Base-by-base conservation (phyloP, 2,329 filamentous ascomycete genomes). In the Cercospora sesami region DNA sequence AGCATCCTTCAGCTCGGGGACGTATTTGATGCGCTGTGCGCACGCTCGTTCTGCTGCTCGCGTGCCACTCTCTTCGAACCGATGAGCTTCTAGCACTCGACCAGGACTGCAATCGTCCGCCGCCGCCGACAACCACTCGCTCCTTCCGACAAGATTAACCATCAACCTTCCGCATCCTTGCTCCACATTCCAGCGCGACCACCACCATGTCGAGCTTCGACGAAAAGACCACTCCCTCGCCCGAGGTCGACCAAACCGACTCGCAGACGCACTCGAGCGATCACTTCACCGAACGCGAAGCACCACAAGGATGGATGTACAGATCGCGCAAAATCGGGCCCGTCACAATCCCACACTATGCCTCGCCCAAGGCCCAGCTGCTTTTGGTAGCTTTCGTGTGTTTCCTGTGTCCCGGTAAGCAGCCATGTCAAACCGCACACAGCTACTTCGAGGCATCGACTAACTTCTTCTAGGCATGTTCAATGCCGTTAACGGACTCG, bases 401-500 rank as follows among this genome's bases (percentile, higher is more conserved):
- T 79, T 85, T 85, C 80, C 74, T 85, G 75, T 85, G 83, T 71
- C 83, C 83, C 57, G 83, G 77, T 79, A 69, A 72, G 75, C 64
- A 60, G 58, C 59, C 59, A 31, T 42, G 14, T 12, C 53, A 8
- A 57, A 59, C 45, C 59, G 53, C 33, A 26, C 18, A 26, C 42
- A 39, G 36, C 16, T 39, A 0, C 36, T 8, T 39, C 16, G 36
- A 39, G 36, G 2, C 36, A n/a, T n/a, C 26, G 23, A 45, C 51
- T 65, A 26, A 60, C 26, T 16, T 30, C 60, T 62, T 51, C 30
- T 31, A 75, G 75, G 82, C 75, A 85, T 85, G 83, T 85, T 83
- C 79, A 85, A 85, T 72, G 83, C 83, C 28, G 73, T 85, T 72
- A 81, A 80, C 68, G 83, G 83, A 66, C 83, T 85, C 76, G 83